Conservation (phyloP, 2,329 filamentous ascomycete species). For the Pyrenochaeta sp. region DNA sequence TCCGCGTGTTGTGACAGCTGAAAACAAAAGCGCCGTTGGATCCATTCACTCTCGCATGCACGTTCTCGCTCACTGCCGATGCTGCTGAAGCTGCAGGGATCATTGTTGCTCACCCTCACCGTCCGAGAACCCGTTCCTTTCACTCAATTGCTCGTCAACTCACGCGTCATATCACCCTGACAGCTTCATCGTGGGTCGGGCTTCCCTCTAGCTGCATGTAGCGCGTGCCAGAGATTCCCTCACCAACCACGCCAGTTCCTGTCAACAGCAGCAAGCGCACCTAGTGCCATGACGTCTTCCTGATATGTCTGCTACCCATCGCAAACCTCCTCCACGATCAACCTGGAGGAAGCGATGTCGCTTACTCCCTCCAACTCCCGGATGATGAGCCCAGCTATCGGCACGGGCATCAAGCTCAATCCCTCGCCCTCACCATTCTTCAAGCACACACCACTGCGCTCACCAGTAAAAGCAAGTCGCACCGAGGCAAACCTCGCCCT, state of each 20-base stretch:
- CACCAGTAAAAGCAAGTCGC: slow-evolving; percentile 63
- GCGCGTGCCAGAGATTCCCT: slow-evolving; percentile 27
- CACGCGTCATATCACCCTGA: not conserved
- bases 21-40: slow-evolving; percentile 15
- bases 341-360: slow-evolving; percentile 47
- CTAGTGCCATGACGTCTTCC: slow-evolving; percentile 37
- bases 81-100: slow-evolving; percentile 13
- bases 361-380: slow-evolving; percentile 51
- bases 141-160: slow-evolving; percentile 9
- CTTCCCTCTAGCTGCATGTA: slow-evolving; percentile 11
- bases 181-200: slow-evolving; percentile 8
- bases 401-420: slow-evolving; percentile 59
- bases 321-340: slow-evolving; percentile 34
- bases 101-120: slow-evolving; percentile 9
- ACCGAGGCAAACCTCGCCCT: slow-evolving; percentile 69
- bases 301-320: slow-evolving; percentile 36
- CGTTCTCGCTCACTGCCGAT: slow-evolving; percentile 13
- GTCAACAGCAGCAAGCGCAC: slow-evolving; percentile 24
- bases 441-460: slow-evolving; percentile 69
- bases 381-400: slow-evolving; percentile 53
- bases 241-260: slow-evolving; percentile 25
- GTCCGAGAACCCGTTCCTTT: not conserved
- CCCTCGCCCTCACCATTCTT: slow-evolving; percentile 72
- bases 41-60: slow-evolving; percentile 18
- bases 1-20: slow-evolving; percentile 16